phyloP scores from a whole-genome alignment of 2,329 filamentous ascomycete genomes.

The Chaetomium olivaceum region DNA sequence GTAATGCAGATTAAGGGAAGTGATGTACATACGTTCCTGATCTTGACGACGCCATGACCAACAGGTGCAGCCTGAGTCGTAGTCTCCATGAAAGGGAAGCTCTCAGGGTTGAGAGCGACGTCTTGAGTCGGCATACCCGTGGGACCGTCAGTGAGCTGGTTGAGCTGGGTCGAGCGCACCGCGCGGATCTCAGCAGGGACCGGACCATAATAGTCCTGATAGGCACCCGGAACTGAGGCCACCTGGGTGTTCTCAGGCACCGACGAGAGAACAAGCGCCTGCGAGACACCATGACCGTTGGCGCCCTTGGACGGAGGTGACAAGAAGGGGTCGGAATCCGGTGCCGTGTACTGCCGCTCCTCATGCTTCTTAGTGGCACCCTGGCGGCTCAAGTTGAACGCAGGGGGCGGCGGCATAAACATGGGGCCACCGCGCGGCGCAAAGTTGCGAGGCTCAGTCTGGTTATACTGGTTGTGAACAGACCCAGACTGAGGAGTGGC shows the following conservation, averaged over 20 bases:
- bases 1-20: not conserved
- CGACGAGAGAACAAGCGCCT: constrained; percentile 12
- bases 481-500: constrained; percentile 1
- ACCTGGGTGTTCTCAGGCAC: constrained; percentile 19
- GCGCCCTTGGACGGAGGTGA: constrained; percentile 2
- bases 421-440: constrained; percentile 39
- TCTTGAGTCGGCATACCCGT: constrained; percentile 40
- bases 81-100: constrained; percentile 52
- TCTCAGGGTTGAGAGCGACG: constrained; percentile 41
- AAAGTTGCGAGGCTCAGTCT: constrained; percentile 47
- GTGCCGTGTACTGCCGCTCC: not conserved
- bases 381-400: constrained; percentile 21
- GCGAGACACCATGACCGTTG: not conserved
- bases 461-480: constrained; percentile 22
- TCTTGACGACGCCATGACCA: constrained; percentile 48
- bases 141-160: constrained; percentile 39
- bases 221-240: not conserved
- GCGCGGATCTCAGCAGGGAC: constrained; percentile 19
- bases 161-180: constrained; percentile 43
- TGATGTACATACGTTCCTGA: constrained; percentile 50
- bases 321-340: constrained; percentile 22
- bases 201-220: not conserved
- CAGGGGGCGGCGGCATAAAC: constrained; percentile 41
- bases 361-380: not conserved
- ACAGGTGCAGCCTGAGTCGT: constrained; percentile 36